Conservation (phyloP, 306 rosid species). For the Spatholobus suberectus region DNA sequence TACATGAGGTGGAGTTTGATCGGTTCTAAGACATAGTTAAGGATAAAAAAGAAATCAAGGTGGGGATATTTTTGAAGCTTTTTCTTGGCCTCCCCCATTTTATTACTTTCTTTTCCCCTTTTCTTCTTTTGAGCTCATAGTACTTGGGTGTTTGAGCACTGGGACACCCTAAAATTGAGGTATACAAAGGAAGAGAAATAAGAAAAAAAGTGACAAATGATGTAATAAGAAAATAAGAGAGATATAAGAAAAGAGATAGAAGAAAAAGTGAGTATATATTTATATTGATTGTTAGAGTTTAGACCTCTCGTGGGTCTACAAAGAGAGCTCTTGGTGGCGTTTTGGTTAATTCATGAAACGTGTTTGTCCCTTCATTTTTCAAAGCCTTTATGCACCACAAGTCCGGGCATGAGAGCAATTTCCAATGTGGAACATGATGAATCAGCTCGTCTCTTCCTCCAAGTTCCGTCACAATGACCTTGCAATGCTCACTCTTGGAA, state of each 20-base stretch:
- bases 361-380: slow-evolving; percentile 45
- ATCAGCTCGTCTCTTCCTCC: slow-evolving; percentile 57
- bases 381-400: slow-evolving; percentile 84
- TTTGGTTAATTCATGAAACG: slow-evolving; percentile 48
- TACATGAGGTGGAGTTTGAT: slow-evolving; percentile 12
- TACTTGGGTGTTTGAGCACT: no score
- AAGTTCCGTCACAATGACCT: slow-evolving; percentile 67
- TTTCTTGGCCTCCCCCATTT: neutral
- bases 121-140: no score
- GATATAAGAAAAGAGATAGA: no score
- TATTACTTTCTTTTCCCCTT: neutral
- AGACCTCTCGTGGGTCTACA: slow-evolving; percentile 90
- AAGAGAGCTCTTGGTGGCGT: slow-evolving; percentile 64
- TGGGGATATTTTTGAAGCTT: no score
- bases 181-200: no score
- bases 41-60: neutral
- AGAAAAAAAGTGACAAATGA: no score
- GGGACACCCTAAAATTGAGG: no score
- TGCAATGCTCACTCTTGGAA: slow-evolving; percentile 52
- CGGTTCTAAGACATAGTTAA: slow-evolving; percentile 15
- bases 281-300: neutral
- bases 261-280: no score
- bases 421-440: slow-evolving; percentile 76
- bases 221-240: no score
- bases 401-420: slow-evolving; percentile 68